phyloP scores from a whole-genome alignment of 306 rosid species.

The Trichosanthes cucumerina region DNA sequence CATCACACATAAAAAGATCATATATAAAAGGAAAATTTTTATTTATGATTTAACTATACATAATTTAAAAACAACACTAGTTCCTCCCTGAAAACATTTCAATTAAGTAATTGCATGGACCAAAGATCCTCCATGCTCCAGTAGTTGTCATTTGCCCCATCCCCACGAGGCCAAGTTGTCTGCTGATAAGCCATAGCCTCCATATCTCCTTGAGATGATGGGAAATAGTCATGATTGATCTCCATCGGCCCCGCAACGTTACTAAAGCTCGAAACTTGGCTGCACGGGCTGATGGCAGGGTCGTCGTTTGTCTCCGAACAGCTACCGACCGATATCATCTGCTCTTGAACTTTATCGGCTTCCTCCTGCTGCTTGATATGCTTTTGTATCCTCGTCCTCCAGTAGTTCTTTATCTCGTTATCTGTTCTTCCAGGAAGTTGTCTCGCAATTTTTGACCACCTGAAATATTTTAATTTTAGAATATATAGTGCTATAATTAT shows the following conservation, averaged over 20 bases:
- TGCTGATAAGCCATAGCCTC: background rate
- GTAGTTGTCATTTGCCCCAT: conserved; percentile 29
- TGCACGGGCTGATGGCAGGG: conserved; percentile 5
- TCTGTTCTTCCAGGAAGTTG: conserved; percentile 95
- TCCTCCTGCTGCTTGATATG: conserved; percentile 59
- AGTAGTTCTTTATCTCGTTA: conserved; percentile 86
- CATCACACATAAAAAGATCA: background rate
- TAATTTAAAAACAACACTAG: background rate
- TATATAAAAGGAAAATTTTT: background rate
- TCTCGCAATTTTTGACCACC: conserved; percentile 99
- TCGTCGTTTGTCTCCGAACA: conserved; percentile 8
- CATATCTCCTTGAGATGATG: background rate
- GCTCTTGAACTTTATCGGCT: background rate
- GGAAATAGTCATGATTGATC: background rate
- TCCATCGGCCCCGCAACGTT: background rate
- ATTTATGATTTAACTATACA: background rate
- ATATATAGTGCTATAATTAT: too few relatives aligned
- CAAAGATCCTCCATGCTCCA: conserved; percentile 96
- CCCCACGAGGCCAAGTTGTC: background rate
- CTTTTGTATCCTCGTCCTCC: conserved; percentile 97
- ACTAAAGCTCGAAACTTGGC: background rate
- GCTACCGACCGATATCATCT: background rate
- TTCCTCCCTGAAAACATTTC: conserved; percentile 17
- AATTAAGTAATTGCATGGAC: conserved; percentile 78
- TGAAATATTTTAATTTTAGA: conserved; percentile 4